Evolutionary conservation across 2,329 filamentous ascomycete species (phyloP).

Genomic region (Pezicula radicicola): DNA sequence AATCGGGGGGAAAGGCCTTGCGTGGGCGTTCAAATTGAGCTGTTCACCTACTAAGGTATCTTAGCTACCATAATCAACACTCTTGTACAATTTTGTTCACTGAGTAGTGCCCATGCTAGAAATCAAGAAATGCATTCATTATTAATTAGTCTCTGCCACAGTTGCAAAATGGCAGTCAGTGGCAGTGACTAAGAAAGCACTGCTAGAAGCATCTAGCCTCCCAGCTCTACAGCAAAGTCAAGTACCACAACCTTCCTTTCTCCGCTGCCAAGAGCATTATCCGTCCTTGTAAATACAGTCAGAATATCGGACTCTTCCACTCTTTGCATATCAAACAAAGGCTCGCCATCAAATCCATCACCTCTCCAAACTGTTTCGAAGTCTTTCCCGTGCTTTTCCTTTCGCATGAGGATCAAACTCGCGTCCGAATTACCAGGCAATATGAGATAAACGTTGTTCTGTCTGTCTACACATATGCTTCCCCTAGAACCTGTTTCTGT

Average conservation of each 20-base stretch:
- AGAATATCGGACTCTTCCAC: conserved; percentile 14
- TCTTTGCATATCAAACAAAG: conserved; percentile 17
- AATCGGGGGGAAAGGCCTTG: no score
- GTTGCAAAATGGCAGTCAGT: no score
- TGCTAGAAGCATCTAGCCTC: no score
- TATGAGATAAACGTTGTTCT: conserved; percentile 12
- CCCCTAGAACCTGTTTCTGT: conserved; percentile 19
- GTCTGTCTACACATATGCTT: conserved; percentile 17
- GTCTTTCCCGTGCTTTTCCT: not conserved
- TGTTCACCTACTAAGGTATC: no score
- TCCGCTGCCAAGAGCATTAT: not conserved
- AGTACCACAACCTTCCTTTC: conserved; percentile 15
- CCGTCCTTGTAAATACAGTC: conserved; percentile 21
- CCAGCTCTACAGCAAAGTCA: conserved; percentile 12
- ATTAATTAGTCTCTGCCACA: no score
- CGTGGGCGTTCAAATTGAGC: no score
- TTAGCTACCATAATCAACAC: no score
- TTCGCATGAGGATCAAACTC: conserved; percentile 17
- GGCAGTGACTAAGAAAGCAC: no score
- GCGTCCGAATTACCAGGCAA: conserved; percentile 20
- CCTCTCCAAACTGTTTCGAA: conserved; percentile 16
- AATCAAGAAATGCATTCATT: no score
- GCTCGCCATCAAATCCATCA: conserved; percentile 22
- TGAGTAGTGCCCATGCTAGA: no score
- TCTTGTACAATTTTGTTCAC: no score